These are phyloP conservation scores for Ananas comosus DNA, from an alignment of 176 grass and related monocot species.

Conservation along the genomic window DNA sequence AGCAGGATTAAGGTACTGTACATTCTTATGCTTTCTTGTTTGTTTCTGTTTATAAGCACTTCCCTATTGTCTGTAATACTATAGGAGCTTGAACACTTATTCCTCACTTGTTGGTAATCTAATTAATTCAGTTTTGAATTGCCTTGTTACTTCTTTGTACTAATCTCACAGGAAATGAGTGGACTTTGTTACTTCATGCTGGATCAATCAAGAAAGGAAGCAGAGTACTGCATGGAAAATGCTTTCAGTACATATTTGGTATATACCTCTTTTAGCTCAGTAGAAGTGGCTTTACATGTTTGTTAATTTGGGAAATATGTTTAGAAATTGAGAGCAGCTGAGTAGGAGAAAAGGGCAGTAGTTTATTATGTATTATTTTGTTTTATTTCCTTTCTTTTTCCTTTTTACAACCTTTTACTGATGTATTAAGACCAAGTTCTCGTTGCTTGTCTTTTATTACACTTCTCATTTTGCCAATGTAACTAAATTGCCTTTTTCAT, in stretches of 20 bases:
- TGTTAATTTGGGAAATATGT: not conserved
- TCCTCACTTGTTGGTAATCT: not conserved
- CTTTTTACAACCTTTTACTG: not conserved
- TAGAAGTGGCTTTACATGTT: not conserved
- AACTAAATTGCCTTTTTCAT: not conserved
- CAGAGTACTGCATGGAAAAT: constrained; percentile 97
- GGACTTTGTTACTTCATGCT: constrained; percentile 93
- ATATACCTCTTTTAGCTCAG: constrained; percentile 9
- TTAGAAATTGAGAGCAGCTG: too few species aligned
- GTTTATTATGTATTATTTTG: not conserved
- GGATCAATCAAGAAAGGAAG: constrained; percentile 95
- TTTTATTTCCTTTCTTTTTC: not conserved
- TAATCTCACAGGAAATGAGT: constrained; percentile 79
- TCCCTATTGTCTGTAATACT: not conserved
- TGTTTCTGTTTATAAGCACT: not conserved
- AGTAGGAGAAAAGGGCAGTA: too few species aligned
- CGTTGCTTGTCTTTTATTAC: not conserved
- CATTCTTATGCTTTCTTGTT: not conserved
- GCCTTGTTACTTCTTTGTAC: constrained; percentile 10
- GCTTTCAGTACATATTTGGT: constrained; percentile 88
- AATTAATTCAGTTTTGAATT: constrained; percentile 18
- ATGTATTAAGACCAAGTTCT: not conserved
- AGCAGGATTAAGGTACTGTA: not conserved
- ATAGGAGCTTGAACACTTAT: not conserved
- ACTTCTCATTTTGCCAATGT: constrained; percentile 2